Percentiles rank a stretch among this genome's conserved stretches.
phyloP scores from a whole-genome alignment of 2,329 filamentous ascomycete genomes.

The Xylaria digitata region DNA sequence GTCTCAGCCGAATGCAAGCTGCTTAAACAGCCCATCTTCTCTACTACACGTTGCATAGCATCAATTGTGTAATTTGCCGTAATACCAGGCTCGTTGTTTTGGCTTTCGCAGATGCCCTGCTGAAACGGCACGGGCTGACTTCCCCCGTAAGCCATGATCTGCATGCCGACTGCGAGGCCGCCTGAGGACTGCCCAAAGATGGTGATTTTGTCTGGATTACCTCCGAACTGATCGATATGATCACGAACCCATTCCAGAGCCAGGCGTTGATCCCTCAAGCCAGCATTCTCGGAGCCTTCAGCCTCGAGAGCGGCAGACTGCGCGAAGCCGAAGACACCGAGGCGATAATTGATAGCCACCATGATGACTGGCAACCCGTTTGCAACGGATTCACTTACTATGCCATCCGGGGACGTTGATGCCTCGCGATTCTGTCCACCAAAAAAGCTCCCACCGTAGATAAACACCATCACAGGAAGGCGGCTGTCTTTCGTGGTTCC shows the following conservation, averaged over 20 bases:
- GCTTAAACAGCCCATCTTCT: constrained; percentile 56
- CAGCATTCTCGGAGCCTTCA: constrained; percentile 57
- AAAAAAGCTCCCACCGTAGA: constrained; percentile 52
- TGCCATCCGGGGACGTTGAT: constrained; percentile 55
- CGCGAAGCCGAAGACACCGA: constrained; percentile 50
- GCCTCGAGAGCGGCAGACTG: constrained; percentile 46
- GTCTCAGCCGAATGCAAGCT: constrained; percentile 56
- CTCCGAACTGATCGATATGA: constrained; percentile 59
- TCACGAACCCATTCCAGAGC: constrained; percentile 60
- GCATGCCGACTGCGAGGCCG: constrained; percentile 56
- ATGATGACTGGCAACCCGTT: constrained; percentile 54
- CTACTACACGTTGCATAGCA: constrained; percentile 57
- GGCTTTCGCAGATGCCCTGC: constrained; percentile 59
- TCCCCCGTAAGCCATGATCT: constrained; percentile 62
- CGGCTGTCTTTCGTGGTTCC: constrained; percentile 41
- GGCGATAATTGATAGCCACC: constrained; percentile 53
- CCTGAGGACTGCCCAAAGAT: constrained; percentile 55
- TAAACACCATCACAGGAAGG: constrained; percentile 54
- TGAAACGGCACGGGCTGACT: constrained; percentile 58
- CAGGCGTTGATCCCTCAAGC: constrained; percentile 58
- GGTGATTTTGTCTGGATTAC: constrained; percentile 57
- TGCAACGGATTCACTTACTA: constrained; percentile 59
- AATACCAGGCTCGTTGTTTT: constrained; percentile 63
- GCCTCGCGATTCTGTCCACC: constrained; percentile 49
- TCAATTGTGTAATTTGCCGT: constrained; percentile 60